phyloP scores from a whole-genome alignment of 768 basidiomycete species.

The Asterophora parasitica region DNA sequence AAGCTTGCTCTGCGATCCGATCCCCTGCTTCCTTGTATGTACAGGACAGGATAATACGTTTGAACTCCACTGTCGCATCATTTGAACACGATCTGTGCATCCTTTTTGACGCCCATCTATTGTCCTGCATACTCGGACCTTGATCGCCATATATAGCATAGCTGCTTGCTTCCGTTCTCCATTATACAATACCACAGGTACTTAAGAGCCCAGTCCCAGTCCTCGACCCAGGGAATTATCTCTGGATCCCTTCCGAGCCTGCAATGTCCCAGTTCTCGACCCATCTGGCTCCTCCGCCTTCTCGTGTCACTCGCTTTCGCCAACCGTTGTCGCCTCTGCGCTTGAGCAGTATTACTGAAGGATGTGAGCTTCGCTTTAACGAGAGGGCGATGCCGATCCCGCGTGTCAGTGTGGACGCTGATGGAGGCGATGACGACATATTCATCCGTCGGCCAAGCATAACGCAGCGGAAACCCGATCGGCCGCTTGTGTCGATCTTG shows the following conservation, averaged over 20 bases:
- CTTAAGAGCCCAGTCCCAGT: neutral
- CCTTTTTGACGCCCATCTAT: neutral
- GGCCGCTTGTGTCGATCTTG: conserved; percentile 7
- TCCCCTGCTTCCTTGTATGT: too few relatives aligned
- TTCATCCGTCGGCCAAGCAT: neutral
- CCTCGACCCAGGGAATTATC: neutral
- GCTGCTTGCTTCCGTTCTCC: neutral
- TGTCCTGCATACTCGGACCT: neutral
- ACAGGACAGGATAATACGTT: neutral
- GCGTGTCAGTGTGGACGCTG: neutral
- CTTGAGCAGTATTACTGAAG: neutral
- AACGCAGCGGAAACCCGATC: conserved; percentile 1
- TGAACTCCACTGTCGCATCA: neutral
- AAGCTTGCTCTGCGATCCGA: too few relatives aligned
- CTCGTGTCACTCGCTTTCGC: conserved; percentile 4
- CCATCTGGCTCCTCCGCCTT: neutral
- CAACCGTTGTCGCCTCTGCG: conserved; percentile 1
- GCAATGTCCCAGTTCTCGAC: conserved; percentile 1
- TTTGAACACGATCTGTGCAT: neutral
- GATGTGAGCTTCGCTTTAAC: neutral
- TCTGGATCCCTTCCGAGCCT: neutral
- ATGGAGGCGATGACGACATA: neutral
- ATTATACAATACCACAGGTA: neutral
- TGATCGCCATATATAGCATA: neutral
- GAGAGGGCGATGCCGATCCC: neutral